Conservation (phyloP, 208 protist species). For the Trypanosoma congolense region DNA sequence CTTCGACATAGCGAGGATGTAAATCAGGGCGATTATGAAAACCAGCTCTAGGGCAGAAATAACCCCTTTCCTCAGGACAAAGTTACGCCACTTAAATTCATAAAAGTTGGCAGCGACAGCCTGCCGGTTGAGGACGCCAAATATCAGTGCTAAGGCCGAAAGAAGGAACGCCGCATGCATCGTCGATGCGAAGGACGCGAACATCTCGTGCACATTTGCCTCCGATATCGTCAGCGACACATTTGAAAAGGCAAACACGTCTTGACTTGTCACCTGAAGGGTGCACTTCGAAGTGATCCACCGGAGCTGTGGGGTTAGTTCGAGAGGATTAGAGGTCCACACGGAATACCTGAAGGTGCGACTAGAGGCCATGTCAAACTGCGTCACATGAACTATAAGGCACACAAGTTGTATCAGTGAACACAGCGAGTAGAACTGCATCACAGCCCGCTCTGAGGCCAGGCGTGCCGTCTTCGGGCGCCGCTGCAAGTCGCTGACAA, state of each 20-base stretch:
- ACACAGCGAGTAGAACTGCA: conserved; percentile 52
- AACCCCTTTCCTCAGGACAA: conserved; percentile 68
- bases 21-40: conserved; percentile 42
- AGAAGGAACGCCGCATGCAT: conserved; percentile 67
- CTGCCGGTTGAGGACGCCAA: conserved; percentile 50
- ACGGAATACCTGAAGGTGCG: conserved; percentile 53
- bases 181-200: conserved; percentile 62
- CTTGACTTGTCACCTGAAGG: conserved; percentile 29
- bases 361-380: conserved; percentile 25
- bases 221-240: conserved; percentile 40
- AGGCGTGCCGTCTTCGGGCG: conserved; percentile 60
- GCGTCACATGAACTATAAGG: conserved; percentile 52
- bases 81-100: conserved; percentile 53
- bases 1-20: conserved; percentile 31
- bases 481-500: conserved; percentile 73
- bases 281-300: conserved; percentile 46
- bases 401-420: conserved; percentile 47
- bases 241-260: conserved; percentile 49
- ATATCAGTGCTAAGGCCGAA: conserved; percentile 28
- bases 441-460: conserved; percentile 52
- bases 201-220: conserved; percentile 46
- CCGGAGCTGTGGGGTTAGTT: conserved; percentile 28
- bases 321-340: conserved; percentile 32
- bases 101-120: conserved; percentile 64
- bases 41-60: conserved; percentile 64